These are phyloP conservation scores for Myriosclerotinia duriaeana DNA, from an alignment of 2,329 filamentous ascomycete genomes.

Conservation along the genomic window DNA sequence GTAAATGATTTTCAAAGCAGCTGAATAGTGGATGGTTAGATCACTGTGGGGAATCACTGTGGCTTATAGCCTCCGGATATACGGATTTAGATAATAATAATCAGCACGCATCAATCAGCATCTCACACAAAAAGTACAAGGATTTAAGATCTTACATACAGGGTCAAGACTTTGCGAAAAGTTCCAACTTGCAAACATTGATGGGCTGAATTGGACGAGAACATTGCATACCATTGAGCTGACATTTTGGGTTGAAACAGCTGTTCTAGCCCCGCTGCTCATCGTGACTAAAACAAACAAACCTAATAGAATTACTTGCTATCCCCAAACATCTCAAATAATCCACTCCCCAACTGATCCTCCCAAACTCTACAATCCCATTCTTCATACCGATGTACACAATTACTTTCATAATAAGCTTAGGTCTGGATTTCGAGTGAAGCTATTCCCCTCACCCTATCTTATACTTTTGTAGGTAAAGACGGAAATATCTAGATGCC, in stretches of 20 bases:
- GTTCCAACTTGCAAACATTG: too few species aligned
- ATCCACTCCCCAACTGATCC: too few species aligned
- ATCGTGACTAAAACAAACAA: neutral
- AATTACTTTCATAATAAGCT: neutral
- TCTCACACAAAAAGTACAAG: neutral
- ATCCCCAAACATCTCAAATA: too few species aligned
- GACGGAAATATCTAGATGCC: neutral
- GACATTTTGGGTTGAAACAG: neutral
- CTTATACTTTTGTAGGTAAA: neutral
- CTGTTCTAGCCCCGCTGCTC: neutral
- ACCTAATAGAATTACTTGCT: too few species aligned
- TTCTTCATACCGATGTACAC: neutral
- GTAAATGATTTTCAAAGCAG: neutral
- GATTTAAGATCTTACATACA: neutral
- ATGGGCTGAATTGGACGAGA: neutral
- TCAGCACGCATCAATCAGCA: neutral
- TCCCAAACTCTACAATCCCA: too few species aligned
- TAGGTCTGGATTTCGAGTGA: neutral
- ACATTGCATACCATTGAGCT: neutral
- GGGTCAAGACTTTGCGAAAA: neutral
- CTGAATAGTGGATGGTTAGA: neutral
- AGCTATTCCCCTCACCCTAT: neutral
- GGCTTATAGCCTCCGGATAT: constrained; percentile 6
- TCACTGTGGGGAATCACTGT: constrained; percentile 3
- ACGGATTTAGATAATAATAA: neutral